Evolutionary conservation across 108 stramenopile species (phyloP), one percentile per base, ranked within the genome.

Genomic region (Cyclotella cryptica): DNA sequence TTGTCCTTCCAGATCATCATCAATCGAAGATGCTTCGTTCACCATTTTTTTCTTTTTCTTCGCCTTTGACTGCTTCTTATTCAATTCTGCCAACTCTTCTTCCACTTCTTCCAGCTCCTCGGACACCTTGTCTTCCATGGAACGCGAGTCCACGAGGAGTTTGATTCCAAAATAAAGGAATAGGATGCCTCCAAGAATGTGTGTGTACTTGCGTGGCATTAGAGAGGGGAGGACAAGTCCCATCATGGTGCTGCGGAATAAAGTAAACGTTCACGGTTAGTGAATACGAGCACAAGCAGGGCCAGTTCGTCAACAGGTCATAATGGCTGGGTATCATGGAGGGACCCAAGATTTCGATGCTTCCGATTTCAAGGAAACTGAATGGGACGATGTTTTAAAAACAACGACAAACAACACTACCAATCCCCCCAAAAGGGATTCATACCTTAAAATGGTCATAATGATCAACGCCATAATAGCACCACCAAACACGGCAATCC

Each of bases 31-130:
- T 18, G 70, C 74, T 11, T 24, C 24, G 17, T 42, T 49, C 42
- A 52, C 64, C n/a, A 51, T 19, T 52, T 57, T 67, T 30, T 62
- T 79, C 79, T 81, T 83, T 27, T 79, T 79, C 78, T 54, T 75
- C 24, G 49, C 88, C 68, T 84, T 87, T 35, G 88, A 89, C 69
- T 88, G 84, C 62, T 84, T 75, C 52, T 74, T 77, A 68, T 83
- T 78, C 85, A 73, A 75, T 40, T 80, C 84, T 51, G 85, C 70
- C 72, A 98, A 84, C 76, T 98, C 96, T 80, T 97, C 97, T 81
- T 99, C 98, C 42, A 97, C 98, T 88, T 99, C 99, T 76, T 96
- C 96, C 63, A 99, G 87, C 84, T 99, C 99, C 43, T 99, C 99
- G 39, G 90, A 90, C 28, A 96, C 96, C 15, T 89, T 91, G 62